Evolutionary conservation across 805 yeast species (phyloP).

Genomic region (Spathaspora passalidarum): DNA sequence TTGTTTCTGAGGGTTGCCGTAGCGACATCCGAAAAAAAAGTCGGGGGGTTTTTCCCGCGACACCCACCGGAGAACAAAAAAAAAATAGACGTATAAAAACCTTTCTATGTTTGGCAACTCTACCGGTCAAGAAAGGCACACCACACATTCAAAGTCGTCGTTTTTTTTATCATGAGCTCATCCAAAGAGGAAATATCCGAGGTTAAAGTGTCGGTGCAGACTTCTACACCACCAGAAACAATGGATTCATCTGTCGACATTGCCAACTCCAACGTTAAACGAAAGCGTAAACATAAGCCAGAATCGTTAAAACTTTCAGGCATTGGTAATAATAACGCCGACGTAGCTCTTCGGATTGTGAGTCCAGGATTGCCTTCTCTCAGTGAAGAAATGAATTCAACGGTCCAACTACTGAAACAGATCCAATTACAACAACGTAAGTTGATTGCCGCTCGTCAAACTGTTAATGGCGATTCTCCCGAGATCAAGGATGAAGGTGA

Average conservation of each 20-base stretch:
- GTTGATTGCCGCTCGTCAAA: slow-evolving; percentile 27
- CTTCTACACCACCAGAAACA: neutral
- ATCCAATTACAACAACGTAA: slow-evolving; percentile 31
- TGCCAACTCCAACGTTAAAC: neutral
- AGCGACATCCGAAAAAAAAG: too few species aligned
- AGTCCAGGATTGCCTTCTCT: slow-evolving; percentile 31
- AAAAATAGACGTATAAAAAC: too few species aligned
- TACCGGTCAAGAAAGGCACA: neutral
- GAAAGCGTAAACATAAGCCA: slow-evolving; percentile 12
- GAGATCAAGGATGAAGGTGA: neutral
- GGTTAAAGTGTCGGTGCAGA: neutral
- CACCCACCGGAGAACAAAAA: too few species aligned
- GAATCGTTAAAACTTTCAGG: slow-evolving; percentile 11
- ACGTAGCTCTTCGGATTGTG: slow-evolving; percentile 31
- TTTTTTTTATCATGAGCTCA: too few species aligned
- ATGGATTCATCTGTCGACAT: neutral
- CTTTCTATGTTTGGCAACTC: too few species aligned
- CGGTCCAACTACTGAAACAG: slow-evolving; percentile 28
- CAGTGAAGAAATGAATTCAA: slow-evolving; percentile 28
- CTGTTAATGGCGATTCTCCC: neutral
- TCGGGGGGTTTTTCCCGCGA: too few species aligned
- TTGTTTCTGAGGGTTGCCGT: too few species aligned
- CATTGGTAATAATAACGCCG: slow-evolving; percentile 8
- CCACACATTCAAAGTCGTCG: neutral
- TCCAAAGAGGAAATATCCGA: neutral